Base-by-base conservation (phyloP, 768 basidiomycete genomes). In the Xanthoconium purpureum region DNA sequence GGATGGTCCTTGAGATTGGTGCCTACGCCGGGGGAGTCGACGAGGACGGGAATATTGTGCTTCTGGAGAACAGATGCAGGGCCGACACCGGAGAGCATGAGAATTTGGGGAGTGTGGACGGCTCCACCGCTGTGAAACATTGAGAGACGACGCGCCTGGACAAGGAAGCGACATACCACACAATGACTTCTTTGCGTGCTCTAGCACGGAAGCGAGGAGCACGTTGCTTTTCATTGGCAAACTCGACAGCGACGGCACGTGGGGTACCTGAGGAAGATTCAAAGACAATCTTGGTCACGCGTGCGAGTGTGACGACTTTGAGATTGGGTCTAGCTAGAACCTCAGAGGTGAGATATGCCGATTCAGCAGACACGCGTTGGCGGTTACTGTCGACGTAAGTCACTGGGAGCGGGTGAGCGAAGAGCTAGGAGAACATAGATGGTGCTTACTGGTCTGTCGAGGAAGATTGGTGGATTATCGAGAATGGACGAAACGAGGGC, bases 71-170 rank as follows among this genome's bases (percentile, higher is more conserved):
- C 77, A 1, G 74, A 74, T 2, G 78, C 76, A 36, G 89, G 88
- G 3, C 91, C 92, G 46, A 94, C 73, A 12, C 92, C 92, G 17
- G 88, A 89, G 17, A 89, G 76, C 78, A 88, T 78, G 14, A 89
- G 76, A 49, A 89, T 79, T 74, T 88, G 71, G 5, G 87, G 87
- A 7, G 84, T 79, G 60, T 88, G 84, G 8, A 88, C 67, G 3
- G 85, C 78, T 0, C 85, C 85, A 32, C 79, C 84, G 13, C 85
- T 87, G 33, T 40, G 46, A 12, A 35, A 18, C 0, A 18, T 42
- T 61, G 40, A 51, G 18, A 13, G 10, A 43, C 14, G 15, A 14
- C 12, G 18, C 3, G 14, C 4, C 24, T 33, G 17, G 12, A 30
- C 3, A 13, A 12, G 14, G 0, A 11, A 51, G 40, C 6, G 45